phyloP scores from a whole-genome alignment of 257 asterid genomes.

The Jacaranda copaia region DNA sequence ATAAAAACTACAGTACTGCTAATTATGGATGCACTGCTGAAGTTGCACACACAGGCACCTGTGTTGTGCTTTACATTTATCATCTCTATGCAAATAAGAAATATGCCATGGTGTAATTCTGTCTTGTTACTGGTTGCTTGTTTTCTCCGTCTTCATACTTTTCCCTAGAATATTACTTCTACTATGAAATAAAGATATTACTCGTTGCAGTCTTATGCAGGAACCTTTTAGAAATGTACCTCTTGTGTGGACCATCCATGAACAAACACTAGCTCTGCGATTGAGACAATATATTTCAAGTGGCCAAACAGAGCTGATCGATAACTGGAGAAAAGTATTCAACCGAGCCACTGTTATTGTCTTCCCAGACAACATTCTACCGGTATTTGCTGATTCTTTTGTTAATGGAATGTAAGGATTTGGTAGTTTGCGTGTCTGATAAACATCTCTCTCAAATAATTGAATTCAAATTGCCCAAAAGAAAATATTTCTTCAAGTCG shows the following conservation, averaged over 20 bases:
- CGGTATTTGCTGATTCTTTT: slow-evolving; percentile 56
- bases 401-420: no score
- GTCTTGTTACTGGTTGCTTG: not conserved
- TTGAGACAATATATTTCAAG: slow-evolving; percentile 62
- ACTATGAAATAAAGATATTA: slow-evolving; percentile 58
- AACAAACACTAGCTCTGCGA: slow-evolving; percentile 66
- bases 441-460: no score
- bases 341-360: slow-evolving; percentile 77
- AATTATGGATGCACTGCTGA: not conserved
- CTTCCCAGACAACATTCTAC: slow-evolving; percentile 85
- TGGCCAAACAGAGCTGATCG: slow-evolving; percentile 62
- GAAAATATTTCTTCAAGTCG: no score
- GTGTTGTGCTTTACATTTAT: no score
- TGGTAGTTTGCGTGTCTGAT: no score
- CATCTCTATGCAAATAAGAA: not conserved
- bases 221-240: slow-evolving; percentile 89
- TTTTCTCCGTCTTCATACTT: not conserved
- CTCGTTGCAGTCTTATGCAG: slow-evolving; percentile 88
- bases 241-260: slow-evolving; percentile 91
- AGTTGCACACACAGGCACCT: not conserved
- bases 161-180: slow-evolving; percentile 13
- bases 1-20: no score
- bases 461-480: no score
- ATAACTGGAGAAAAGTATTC: slow-evolving; percentile 82
- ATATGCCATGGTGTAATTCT: not conserved